These are phyloP conservation scores for Ophiocordyceps camponoti-floridani DNA, from an alignment of 2,329 filamentous ascomycete genomes.

Conservation along the genomic window DNA sequence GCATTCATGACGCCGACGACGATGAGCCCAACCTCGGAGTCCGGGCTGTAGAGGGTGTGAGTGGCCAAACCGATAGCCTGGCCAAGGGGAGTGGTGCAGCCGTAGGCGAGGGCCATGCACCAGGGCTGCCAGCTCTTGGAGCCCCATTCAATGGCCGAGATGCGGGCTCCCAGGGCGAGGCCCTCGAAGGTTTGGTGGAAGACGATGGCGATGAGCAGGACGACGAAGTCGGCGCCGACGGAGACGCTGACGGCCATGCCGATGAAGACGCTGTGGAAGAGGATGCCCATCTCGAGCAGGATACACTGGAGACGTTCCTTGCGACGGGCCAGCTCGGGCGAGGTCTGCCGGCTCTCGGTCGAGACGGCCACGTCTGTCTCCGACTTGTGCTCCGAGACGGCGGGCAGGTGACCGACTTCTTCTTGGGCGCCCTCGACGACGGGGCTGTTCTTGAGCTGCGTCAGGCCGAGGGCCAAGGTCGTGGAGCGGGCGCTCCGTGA, in stretches of 20 bases:
- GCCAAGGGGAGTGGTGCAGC: constrained; percentile 47
- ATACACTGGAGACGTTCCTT: constrained; percentile 59
- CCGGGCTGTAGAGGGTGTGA: constrained; percentile 52
- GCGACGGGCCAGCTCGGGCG: constrained; percentile 37
- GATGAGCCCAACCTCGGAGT: constrained; percentile 45
- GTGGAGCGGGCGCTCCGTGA: constrained; percentile 14
- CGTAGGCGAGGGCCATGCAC: constrained; percentile 39
- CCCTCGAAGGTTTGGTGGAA: constrained; percentile 50
- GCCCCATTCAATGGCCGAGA: constrained; percentile 33
- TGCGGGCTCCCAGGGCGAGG: constrained; percentile 45
- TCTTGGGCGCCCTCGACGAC: neutral
- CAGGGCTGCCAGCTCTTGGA: constrained; percentile 27
- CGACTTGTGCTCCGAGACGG: constrained; percentile 6
- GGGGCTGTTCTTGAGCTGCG: constrained; percentile 8
- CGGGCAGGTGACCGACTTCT: constrained; percentile 3
- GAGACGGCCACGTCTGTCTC: constrained; percentile 6
- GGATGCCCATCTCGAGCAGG: constrained; percentile 60
- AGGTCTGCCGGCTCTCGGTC: constrained; percentile 10
- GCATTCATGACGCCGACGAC: constrained; percentile 62
- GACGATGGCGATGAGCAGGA: constrained; percentile 61
- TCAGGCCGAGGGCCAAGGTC: constrained; percentile 16
- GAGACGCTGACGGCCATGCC: constrained; percentile 70
- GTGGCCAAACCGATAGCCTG: constrained; percentile 54
- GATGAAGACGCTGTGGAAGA: constrained; percentile 50
- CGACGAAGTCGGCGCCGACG: constrained; percentile 56